Evolutionary conservation across 768 basidiomycete genomes (phyloP), one percentile per base, ranked within the genome.

Genomic region (Hortiboletus flavorubellus): DNA sequence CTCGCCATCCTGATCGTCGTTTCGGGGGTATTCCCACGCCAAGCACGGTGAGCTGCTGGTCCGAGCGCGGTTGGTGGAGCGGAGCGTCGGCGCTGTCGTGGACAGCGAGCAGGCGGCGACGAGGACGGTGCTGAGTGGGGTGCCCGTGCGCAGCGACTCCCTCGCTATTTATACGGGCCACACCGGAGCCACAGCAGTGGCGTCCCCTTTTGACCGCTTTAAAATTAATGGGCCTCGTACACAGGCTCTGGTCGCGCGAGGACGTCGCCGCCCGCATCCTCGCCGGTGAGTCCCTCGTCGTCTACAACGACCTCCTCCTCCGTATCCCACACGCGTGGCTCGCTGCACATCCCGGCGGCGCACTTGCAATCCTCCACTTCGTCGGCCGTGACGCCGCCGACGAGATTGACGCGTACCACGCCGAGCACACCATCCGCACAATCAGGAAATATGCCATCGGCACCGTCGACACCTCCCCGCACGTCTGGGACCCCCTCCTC

Each of bases 361-460:
- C 82, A 5, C 86, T 98, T 46, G 81, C 93, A 14, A 83, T 99
- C 54, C 84, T 96, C 26, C 97, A 99, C 73, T 98, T 94, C 64
- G 85, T 98, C 40, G 97, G 96, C 4, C 81, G 96, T 52, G 95
- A 99, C 68, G 95, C 96, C 0, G 83, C 91, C 0, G 90, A 96
- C 74, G 97, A 99, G 71, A 90, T 98, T 34, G 83, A 91, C 58
- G 96, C 93, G 21, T 98, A 90, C 73, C 97, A 99, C 68, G 76
- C 78, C 8, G 78, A 82, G 37, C 51, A 61, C 44, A 68, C 70
- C 18, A 41, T 67, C 45, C 59, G 53, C n/a, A 64, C 58, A 65
- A 70, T 71, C 18, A 70, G 55, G 29, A 61, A 59, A 16, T 96
- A 86, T 66, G 79, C 82, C 49, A 75, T 94, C 23, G 95, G 88